Evolutionary conservation across 306 rosid genomes (phyloP), one percentile per base, ranked within the genome.

Genomic region (Rosa chinensis): DNA sequence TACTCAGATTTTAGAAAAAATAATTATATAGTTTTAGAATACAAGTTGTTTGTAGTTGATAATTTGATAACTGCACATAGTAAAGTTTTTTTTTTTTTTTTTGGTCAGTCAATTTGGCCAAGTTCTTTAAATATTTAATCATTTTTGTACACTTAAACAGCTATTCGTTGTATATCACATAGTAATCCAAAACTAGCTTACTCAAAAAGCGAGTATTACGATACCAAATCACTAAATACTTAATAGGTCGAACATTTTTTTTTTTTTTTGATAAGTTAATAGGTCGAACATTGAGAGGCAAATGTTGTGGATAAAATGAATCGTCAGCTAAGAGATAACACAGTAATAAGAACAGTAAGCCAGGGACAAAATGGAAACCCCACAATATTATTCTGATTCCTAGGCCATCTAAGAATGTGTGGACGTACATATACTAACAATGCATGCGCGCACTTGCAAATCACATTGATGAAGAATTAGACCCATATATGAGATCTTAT

Each of bases 361-460:
- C 6, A 4, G 2, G 2, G 45, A 37, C 48, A 66, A 39, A 8
- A 37, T 39, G 20, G 71, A 37, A 66, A 39, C 44, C 71, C 69
- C 68, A 16, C 43, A 2, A 35, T 20, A 66, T 14, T 63, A 17
- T 66, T 66, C 47, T 37, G 6, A 66, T 37, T 66, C 70, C 23
- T 40, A 35, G 4, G 16, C 45, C 70, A 64, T 64, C 44, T 16
- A 66, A 16, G 47, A 66, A 39, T 66, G 47, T 66, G 71, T 66
- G 71, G 71, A 66, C 25, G 71, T 37, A 66, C 71, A 66, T 39
- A 39, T 8, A 39, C 71, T 39, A 8, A 8, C 71, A 8, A 66
- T 66, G 48, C 71, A 39, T 39, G 71, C 70, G 70, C 23, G 70
- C 47, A 66, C 70, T 66, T 7, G 47, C 70, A 64, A 2, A 13